Percentiles rank a stretch among this genome's conserved stretches.
Evolutionary conservation across 2,329 filamentous ascomycete species (phyloP).

Genomic region (Chaetomium globosum): DNA sequence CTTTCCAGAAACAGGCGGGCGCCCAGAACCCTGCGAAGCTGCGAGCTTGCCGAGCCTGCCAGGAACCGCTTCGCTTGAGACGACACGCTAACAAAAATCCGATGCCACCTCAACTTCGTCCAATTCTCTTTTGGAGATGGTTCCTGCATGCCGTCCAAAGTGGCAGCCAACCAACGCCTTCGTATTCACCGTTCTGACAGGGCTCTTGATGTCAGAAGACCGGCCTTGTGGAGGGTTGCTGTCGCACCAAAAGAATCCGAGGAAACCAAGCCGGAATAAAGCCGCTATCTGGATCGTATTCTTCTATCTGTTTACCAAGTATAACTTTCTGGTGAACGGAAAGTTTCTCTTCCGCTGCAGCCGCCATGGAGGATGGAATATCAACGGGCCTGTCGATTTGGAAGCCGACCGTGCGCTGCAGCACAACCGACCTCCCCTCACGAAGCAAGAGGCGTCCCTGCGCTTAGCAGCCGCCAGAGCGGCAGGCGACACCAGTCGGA

Average conservation of each 20-base stretch:
- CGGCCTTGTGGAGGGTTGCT: background rate
- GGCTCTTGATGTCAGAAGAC: background rate
- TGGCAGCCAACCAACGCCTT: constrained; percentile 22
- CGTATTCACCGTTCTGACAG: constrained; percentile 15
- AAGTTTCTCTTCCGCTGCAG: constrained; percentile 20
- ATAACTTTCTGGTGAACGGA: constrained; percentile 2
- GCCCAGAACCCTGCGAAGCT: background rate
- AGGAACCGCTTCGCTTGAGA: constrained; percentile 13
- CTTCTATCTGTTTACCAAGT: constrained; percentile 1
- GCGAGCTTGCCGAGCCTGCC: background rate
- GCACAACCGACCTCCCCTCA: background rate
- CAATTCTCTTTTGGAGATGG: background rate
- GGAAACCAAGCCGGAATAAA: background rate
- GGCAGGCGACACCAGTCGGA: constrained; percentile 17
- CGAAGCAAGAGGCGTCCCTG: constrained; percentile 7
- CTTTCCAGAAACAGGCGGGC: constrained; percentile 22
- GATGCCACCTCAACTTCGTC: constrained; percentile 13
- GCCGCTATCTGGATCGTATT: constrained; percentile 4
- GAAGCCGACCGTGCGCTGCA: constrained; percentile 28
- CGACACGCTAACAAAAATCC: constrained; percentile 10
- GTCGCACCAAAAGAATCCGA: constrained; percentile 4
- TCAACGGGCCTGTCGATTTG: constrained; percentile 5
- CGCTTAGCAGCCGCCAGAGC: constrained; percentile 25
- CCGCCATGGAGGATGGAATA: constrained; percentile 8
- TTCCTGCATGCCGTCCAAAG: constrained; percentile 27